These are phyloP conservation scores for Sporobolomyces pararoseus DNA, from an alignment of 768 basidiomycete genomes.

Conservation along the genomic window DNA sequence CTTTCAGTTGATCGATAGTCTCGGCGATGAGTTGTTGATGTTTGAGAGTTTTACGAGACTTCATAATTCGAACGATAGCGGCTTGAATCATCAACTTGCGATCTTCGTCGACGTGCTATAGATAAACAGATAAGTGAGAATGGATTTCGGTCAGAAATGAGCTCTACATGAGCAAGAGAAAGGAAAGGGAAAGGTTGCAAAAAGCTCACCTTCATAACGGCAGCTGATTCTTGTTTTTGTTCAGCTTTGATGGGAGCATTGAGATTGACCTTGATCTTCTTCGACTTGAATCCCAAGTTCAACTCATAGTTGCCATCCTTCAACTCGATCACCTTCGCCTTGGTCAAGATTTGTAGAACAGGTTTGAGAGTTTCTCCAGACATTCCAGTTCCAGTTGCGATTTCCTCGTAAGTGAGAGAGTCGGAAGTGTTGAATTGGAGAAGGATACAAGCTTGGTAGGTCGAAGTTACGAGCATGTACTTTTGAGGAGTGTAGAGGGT, in stretches of 20 bases:
- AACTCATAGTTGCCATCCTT: slow-evolving; percentile 92
- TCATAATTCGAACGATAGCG: slow-evolving; percentile 64
- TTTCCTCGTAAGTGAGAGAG: slow-evolving; percentile 73
- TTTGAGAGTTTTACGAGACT: slow-evolving; percentile 91
- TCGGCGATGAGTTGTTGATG: slow-evolving; percentile 85
- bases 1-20: slow-evolving; percentile 80
- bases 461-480: slow-evolving; percentile 91
- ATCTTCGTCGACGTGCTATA: slow-evolving; percentile 74
- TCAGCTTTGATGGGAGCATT: slow-evolving; percentile 85
- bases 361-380: slow-evolving; percentile 67
- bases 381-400: slow-evolving; percentile 72
- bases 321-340: slow-evolving; percentile 82
- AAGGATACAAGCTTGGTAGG: slow-evolving; percentile 92
- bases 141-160: not conserved
- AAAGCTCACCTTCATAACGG: slow-evolving; percentile 74
- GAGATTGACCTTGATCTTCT: slow-evolving; percentile 48
- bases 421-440: slow-evolving; percentile 90
- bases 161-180: not conserved
- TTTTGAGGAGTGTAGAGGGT: slow-evolving; percentile 91
- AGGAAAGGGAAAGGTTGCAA: not conserved
- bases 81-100: slow-evolving; percentile 88
- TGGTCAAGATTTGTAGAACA: slow-evolving; percentile 63
- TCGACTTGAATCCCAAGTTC: slow-evolving; percentile 61
- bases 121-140: no score
- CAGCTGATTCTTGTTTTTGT: slow-evolving; percentile 80